Percentiles rank a stretch among this genome's conserved stretches.
These are phyloP conservation scores for Kazachstania africana DNA, from an alignment of 805 yeast species.

Conservation along the genomic window DNA sequence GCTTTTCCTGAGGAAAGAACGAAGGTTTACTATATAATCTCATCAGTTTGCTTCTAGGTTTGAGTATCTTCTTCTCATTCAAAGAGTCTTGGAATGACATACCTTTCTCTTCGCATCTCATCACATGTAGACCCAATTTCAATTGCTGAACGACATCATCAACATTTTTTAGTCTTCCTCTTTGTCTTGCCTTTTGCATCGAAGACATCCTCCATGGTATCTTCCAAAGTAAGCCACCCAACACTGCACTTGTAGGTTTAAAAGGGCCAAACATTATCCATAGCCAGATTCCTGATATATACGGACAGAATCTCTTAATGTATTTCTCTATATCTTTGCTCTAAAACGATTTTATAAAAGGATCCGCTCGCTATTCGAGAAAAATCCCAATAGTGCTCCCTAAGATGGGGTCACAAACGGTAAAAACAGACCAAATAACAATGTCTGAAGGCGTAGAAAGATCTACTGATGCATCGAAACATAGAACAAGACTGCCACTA, in stretches of 20 bases:
- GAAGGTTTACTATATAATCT: slow-evolving; percentile 24
- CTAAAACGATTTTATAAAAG: not conserved
- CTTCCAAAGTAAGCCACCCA: slow-evolving; percentile 39
- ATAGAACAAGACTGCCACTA: slow-evolving; percentile 36
- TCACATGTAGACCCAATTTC: slow-evolving; percentile 21
- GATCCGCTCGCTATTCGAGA: not conserved
- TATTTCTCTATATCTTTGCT: not conserved
- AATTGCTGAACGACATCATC: slow-evolving; percentile 56
- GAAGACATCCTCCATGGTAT: slow-evolving; percentile 68
- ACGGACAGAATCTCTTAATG: no score
- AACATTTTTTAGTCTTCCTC: slow-evolving; percentile 71
- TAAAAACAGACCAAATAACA: no score
- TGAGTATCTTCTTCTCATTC: slow-evolving; percentile 7
- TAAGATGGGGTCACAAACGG: no score
- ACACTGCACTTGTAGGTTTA: slow-evolving; percentile 14
- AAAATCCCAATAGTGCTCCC: no score
- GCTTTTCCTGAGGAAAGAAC: slow-evolving; percentile 62
- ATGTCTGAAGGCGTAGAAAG: no score
- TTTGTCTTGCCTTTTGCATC: slow-evolving; percentile 72
- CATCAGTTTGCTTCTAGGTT: slow-evolving; percentile 20
- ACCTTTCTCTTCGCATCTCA: slow-evolving; percentile 16
- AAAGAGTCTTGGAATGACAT: slow-evolving; percentile 12
- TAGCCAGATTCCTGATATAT: no score
- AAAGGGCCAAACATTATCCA: slow-evolving; percentile 22
- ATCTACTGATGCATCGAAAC: not conserved